A percentile compares a stretch with the other conserved stretches of the same genome.
phyloP scores from a whole-genome alignment of 208 protist species.

The Leishmania major region DNA sequence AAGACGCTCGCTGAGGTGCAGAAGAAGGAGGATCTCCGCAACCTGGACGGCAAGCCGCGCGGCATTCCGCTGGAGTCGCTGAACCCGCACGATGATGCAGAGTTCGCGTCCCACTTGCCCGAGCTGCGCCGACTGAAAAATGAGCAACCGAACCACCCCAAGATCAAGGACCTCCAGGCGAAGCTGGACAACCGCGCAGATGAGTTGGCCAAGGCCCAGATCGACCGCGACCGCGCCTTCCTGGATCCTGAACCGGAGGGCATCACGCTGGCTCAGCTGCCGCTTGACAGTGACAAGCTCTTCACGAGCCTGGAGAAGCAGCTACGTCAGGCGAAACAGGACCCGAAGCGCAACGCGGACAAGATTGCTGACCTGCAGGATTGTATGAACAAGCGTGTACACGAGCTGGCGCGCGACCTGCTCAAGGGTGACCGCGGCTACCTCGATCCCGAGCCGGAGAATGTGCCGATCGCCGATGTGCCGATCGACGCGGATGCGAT shows the following conservation, averaged over 20 bases:
- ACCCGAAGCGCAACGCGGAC: conserved; percentile 52
- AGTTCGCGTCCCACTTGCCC: conserved; percentile 55
- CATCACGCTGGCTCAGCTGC: conserved; percentile 59
- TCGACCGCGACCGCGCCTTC: conserved; percentile 60
- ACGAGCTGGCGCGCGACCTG: conserved; percentile 62
- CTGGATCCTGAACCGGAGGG: conserved; percentile 71
- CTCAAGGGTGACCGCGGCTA: conserved; percentile 70
- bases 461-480: conserved; percentile 64
- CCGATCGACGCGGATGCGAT: conserved; percentile 53
- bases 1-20: conserved; percentile 61
- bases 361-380: conserved; percentile 55
- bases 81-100: conserved; percentile 59
- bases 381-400: conserved; percentile 61
- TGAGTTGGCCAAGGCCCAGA: conserved; percentile 55
- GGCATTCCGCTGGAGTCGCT: conserved; percentile 67
- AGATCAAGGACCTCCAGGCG: conserved; percentile 50
- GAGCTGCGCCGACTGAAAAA: conserved; percentile 73
- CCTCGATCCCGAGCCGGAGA: conserved; percentile 77
- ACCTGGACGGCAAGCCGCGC: conserved; percentile 53
- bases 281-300: conserved; percentile 58
- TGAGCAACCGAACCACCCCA: conserved; percentile 51
- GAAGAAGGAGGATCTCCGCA: conserved; percentile 57
- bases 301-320: conserved; percentile 75
- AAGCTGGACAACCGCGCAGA: conserved; percentile 56
- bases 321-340: conserved; percentile 50